Conservation (phyloP, 148 eudicot genomes). For the Dysphania ambrosioides region DNA sequence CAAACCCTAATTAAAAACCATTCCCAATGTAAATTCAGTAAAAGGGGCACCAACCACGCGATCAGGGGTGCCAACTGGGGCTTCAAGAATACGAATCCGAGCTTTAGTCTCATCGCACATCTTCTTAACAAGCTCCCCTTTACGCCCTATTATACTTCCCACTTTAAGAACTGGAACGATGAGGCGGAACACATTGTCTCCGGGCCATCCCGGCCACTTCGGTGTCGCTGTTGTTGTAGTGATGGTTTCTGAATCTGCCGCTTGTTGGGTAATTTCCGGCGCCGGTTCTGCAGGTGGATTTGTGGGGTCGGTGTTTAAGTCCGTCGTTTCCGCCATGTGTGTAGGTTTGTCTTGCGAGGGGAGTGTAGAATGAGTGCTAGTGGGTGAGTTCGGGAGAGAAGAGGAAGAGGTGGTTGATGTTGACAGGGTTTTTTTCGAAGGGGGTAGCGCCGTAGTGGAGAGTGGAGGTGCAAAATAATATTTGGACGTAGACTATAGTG, state of each 20-base stretch:
- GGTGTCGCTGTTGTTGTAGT: slow-evolving; percentile 11
- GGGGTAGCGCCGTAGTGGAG: not conserved
- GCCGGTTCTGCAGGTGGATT: slow-evolving; percentile 6
- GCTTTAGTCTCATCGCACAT: slow-evolving; percentile 64
- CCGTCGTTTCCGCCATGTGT: slow-evolving; percentile 25
- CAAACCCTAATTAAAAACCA: not conserved
- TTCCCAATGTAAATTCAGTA: not conserved
- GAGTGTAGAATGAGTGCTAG: too few relatives aligned
- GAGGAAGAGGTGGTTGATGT: too few relatives aligned
- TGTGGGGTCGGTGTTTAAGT: not conserved
- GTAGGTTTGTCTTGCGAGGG: not conserved
- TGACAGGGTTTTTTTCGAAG: not conserved
- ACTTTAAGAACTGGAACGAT: slow-evolving; percentile 60
- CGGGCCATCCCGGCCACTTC: slow-evolving; percentile 80
- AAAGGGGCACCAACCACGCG: slow-evolving; percentile 30
- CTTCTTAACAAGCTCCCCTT: slow-evolving; percentile 68
- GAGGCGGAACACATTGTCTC: slow-evolving; percentile 58
- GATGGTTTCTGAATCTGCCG: slow-evolving; percentile 9
- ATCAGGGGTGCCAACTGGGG: slow-evolving; percentile 29
- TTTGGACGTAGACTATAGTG: too few relatives aligned
- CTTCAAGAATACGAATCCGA: slow-evolving; percentile 62
- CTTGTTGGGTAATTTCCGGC: not conserved
- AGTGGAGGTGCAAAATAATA: not conserved
- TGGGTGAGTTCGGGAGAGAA: not conserved
- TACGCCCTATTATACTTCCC: slow-evolving; percentile 75